Percentiles rank a stretch among this genome's conserved stretches.
Evolutionary conservation across 148 eudicot genomes (phyloP).

Genomic region (Nepenthes gracilis): DNA sequence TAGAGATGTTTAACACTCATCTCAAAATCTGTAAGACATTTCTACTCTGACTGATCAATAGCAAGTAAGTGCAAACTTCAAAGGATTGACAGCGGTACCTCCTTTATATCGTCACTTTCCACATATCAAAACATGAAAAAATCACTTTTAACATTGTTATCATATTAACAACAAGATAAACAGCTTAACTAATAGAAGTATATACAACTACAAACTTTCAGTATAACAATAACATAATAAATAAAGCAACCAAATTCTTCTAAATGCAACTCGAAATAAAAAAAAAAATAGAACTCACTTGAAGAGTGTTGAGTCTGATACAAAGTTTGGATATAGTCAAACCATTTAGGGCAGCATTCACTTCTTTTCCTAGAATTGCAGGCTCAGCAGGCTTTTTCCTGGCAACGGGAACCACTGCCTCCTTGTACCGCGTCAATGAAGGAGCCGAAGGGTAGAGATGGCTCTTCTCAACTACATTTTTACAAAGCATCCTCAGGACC

Average conservation of each 20-base stretch:
- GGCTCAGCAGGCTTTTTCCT: slow-evolving; percentile 50
- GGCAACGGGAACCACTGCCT: slow-evolving; percentile 45
- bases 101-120: not conserved
- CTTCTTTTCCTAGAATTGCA: slow-evolving; percentile 43
- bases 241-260: no score
- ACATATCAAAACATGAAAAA: not conserved
- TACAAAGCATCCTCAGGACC: slow-evolving; percentile 1
- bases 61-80: no score
- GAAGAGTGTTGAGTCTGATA: slow-evolving; percentile 75
- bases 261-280: not conserved
- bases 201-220: not conserved
- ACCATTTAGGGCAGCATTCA: slow-evolving; percentile 29
- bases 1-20: no score
- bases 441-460: slow-evolving; percentile 72
- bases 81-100: not conserved
- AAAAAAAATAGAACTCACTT: slow-evolving; percentile 36
- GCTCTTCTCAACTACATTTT: slow-evolving; percentile 60
- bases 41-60: no score
- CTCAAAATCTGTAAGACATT: no score
- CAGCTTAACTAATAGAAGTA: not conserved
- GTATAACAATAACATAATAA: not conserved
- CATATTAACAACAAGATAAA: not conserved
- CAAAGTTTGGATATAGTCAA: slow-evolving; percentile 69
- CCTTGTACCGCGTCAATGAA: slow-evolving; percentile 82
- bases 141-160: not conserved